A percentile compares a stretch with the other conserved stretches of the same genome.
Evolutionary conservation across 805 yeast genomes (phyloP).

Genomic region (Candida incommunis): DNA sequence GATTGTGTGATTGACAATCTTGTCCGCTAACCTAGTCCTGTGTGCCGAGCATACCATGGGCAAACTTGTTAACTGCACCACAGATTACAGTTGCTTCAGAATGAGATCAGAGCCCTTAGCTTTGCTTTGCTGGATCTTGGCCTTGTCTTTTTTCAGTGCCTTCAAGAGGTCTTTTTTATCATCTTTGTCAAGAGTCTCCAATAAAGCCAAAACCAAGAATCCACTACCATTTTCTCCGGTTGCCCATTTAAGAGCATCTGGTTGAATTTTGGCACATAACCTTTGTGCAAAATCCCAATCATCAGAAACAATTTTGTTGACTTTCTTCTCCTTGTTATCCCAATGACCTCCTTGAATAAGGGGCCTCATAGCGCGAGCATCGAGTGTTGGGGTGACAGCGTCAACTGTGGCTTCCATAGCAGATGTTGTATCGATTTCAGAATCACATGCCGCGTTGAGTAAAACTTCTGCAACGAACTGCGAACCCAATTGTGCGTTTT

Average conservation of each 20-base stretch:
- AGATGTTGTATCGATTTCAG: conserved; percentile 22
- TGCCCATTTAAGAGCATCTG: conserved; percentile 52
- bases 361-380: conserved; percentile 59
- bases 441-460: conserved; percentile 35
- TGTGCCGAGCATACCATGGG: too few species aligned
- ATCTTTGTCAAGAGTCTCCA: conserved; percentile 43
- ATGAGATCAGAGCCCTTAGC: conserved; percentile 23
- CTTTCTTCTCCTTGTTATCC: conserved; percentile 47
- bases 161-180: conserved; percentile 30
- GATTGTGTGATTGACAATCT: too few species aligned
- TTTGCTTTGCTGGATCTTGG: conserved; percentile 14
- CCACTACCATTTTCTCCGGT: conserved; percentile 42
- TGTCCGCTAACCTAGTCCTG: too few species aligned
- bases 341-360: conserved; percentile 79
- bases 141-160: conserved; percentile 27
- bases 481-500: conserved; percentile 46
- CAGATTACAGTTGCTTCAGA: conserved; percentile 11
- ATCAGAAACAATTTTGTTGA: conserved; percentile 29
- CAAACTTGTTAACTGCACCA: too few species aligned
- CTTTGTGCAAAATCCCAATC: conserved; percentile 39
- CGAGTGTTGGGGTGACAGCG: conserved; percentile 44
- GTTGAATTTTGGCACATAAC: conserved; percentile 37
- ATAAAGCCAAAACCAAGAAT: conserved; percentile 69
- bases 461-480: conserved; percentile 72
- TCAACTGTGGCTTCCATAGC: conserved; percentile 44